Conservation (phyloP, 192 early-diverging fungal genomes). For the Entomortierella lignicola region DNA sequence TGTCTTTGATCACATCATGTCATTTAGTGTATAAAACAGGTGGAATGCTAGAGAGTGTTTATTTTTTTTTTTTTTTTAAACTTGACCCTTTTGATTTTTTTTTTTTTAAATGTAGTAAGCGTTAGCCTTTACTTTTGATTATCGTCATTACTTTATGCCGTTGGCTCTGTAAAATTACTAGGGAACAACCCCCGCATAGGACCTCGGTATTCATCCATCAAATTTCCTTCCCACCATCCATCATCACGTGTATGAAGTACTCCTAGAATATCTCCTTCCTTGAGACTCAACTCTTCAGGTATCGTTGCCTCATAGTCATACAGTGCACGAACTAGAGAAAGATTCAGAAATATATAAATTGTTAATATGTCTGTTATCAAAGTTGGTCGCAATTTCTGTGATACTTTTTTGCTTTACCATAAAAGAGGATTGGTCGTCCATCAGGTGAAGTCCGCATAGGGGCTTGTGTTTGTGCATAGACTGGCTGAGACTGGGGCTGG, state of each 20-base stretch:
- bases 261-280: conserved; percentile 57
- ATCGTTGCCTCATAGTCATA: conserved; percentile 60
- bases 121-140: not conserved
- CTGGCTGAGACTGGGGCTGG: not conserved
- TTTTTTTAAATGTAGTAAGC: too few relatives aligned
- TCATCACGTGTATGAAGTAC: conserved; percentile 59
- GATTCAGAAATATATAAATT: not conserved
- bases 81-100: too few relatives aligned
- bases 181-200: conserved; percentile 51
- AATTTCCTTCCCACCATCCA: conserved; percentile 70
- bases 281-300: conserved; percentile 64
- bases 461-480: not conserved
- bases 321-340: conserved; percentile 50
- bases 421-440: conserved; percentile 54
- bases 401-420: conserved; percentile 25
- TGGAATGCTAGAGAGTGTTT: too few relatives aligned
- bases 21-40: conserved; percentile 63
- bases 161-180: conserved; percentile 56
- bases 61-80: too few relatives aligned
- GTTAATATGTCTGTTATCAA: too few relatives aligned
- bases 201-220: conserved; percentile 35
- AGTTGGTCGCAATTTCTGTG: too few relatives aligned
- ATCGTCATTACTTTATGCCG: not conserved
- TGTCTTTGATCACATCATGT: conserved; percentile 66
- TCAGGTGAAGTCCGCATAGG: conserved; percentile 16